Evolutionary conservation across 306 rosid genomes (phyloP), one percentile per base, ranked within the genome.

Genomic region (Lathyrus aphaca): DNA sequence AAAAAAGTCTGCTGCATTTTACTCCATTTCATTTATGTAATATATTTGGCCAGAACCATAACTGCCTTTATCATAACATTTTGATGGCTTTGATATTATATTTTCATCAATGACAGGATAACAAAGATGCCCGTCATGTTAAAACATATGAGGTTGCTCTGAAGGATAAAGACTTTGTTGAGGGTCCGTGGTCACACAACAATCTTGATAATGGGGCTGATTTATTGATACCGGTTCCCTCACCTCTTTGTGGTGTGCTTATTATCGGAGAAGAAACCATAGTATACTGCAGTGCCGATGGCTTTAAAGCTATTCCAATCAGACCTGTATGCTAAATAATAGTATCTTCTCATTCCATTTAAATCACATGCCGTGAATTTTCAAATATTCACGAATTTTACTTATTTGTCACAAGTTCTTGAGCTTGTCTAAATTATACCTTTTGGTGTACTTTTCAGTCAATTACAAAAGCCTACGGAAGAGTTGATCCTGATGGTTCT

Each of bases 171-270:
- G 97, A 91, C 78, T 95, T 95, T 85, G 88, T 86, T 60, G 99
- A 91, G 85, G 99, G 99, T 58, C 96, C 99, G 29, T 95, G 96
- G 99, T 79, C 97, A 29, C 97, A 84, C 61, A 91, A 87, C 87
- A 91, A 91, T 74, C 97, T 95, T 65, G 99, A 95, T 78, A 91
- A 91, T 77, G 99, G 99, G 53, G 97, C 99, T 75, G 91, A 87
- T 66, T 78, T 95, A 70, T 81, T 95, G 61, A 95, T 95, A 79
- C 97, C 99, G 1, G 99, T 95, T 63, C 99, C 99, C 68, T 89
- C 95, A 16, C 99, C 99, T 39, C 91, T 95, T 13, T 95, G 97
- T 39, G 99, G 99, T 5, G 99, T 95, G 72, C 85, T 95, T 77
- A 91, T 95, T 77, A 84, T 95, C 45, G 99, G 99, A 75, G 97